phyloP scores from a whole-genome alignment of 345 rosid species.

The Dovyalis caffra region DNA sequence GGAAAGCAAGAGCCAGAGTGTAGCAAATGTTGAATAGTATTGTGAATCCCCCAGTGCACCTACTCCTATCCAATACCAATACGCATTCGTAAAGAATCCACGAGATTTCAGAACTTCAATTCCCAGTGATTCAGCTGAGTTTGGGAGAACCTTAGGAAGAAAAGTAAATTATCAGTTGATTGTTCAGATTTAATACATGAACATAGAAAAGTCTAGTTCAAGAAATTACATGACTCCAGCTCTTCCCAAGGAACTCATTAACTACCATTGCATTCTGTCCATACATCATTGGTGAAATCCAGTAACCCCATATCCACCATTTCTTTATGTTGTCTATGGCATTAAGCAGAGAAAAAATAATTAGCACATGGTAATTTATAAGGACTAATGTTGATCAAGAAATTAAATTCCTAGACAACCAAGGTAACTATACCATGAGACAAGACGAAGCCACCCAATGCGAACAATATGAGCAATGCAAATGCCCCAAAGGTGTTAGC shows the following conservation, averaged over 20 bases:
- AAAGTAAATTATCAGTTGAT: not conserved
- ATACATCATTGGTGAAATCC: conserved; percentile 82
- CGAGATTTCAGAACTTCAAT: conserved; percentile 41
- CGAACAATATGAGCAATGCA: conserved; percentile 48
- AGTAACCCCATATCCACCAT: conserved; percentile 94
- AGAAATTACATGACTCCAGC: conserved; percentile 49
- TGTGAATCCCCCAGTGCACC: conserved; percentile 41
- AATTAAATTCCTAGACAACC: no score
- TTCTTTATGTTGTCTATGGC: conserved; percentile 59
- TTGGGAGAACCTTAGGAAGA: conserved; percentile 17
- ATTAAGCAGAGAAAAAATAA: not conserved
- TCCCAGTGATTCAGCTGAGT: conserved; percentile 42
- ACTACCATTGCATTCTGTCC: conserved; percentile 63
- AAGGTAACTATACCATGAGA: conserved; percentile 38
- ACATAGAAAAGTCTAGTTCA: not conserved
- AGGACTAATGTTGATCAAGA: no score
- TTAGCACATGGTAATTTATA: not conserved
- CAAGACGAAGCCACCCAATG: conserved; percentile 65
- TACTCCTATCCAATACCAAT: conserved; percentile 68
- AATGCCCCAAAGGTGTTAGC: conserved; percentile 70
- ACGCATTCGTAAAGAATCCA: conserved; percentile 48
- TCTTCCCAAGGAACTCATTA: conserved; percentile 74
- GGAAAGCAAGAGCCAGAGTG: conserved; percentile 44
- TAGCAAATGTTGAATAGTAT: conserved; percentile 42
- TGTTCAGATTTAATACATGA: not conserved